phyloP scores from a whole-genome alignment of 1,284 basidiomycete species.

The Ustilago nuda region DNA sequence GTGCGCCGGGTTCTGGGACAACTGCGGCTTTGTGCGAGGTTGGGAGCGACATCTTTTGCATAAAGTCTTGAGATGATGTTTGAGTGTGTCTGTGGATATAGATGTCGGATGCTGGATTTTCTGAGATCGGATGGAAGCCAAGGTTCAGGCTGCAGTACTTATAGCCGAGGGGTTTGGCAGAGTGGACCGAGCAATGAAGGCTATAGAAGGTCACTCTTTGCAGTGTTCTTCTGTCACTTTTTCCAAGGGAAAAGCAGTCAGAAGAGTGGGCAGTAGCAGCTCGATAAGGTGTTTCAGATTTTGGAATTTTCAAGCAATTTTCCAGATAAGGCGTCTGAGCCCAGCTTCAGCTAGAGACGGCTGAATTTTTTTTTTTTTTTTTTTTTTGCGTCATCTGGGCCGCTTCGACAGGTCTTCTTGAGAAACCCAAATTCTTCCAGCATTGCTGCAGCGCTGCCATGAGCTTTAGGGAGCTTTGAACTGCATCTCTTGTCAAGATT shows the following conservation, averaged over 20 bases:
- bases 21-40: conserved; percentile 42
- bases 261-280: neutral
- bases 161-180: neutral
- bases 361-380: neutral
- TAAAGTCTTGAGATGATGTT: neutral
- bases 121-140: neutral
- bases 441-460: too few relatives aligned
- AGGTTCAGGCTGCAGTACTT: neutral
- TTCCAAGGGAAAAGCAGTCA: neutral
- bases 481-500: too few relatives aligned
- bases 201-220: neutral
- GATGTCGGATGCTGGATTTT: neutral
- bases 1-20: conserved; percentile 33
- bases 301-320: conserved; percentile 4
- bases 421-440: too few relatives aligned
- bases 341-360: neutral
- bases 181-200: conserved; percentile 9
- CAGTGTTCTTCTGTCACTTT: neutral
- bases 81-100: neutral
- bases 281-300: conserved; percentile 1
- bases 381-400: neutral
- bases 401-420: neutral
- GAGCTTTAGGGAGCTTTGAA: too few relatives aligned
- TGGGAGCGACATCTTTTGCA: conserved; percentile 31
- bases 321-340: neutral